Evolutionary conservation across 305 asterid species (phyloP), one percentile per base, ranked within the genome.

Genomic region (Galium porrigens): DNA sequence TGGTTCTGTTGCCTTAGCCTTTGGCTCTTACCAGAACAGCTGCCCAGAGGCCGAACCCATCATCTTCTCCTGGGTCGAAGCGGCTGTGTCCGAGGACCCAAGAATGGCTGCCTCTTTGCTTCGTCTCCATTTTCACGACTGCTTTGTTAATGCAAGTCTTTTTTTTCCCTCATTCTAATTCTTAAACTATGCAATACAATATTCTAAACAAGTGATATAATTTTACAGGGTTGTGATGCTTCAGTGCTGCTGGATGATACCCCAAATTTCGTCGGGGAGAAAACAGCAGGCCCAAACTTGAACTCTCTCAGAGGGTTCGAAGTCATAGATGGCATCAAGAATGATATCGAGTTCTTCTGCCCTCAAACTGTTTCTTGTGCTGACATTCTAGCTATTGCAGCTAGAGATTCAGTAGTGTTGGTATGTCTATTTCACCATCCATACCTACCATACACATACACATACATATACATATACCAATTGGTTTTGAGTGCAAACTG

Each of bases 71-170:
- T 84, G 91, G 94, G 85, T 90, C 0, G 81, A 81, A 65, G 87
- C 73, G 68, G 94, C 95, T 0, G 83, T 88, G 1, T 75, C 83
- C 0, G 82, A 80, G 8, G 89, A 91, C 63, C 96, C 94, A 0
- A 76, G 98, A 67, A 86, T 88, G 89, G 88, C 95, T 6, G 98
- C 94, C 37, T 88, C 96, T 8, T 74, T 90, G 78, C 89, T 89
- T 42, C 95, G 95, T 4, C 88, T 86, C 32, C 95, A 88, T 74
- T 88, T 88, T 74, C 96, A 86, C 1, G 94, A 89, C 41, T 89
- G 94, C 68, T 81, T 89, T 9, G 94, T 89, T 3, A 89, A 85
- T 80, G 96, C 78, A 85, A 64, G 94, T 73, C 14, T 6, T 18
- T 48, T 25, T 22, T 17, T 2, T 7, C 1, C 18, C 12, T n/a